Conservation (phyloP, 2,329 filamentous ascomycete genomes). For the Colletotrichum graminicola region DNA sequence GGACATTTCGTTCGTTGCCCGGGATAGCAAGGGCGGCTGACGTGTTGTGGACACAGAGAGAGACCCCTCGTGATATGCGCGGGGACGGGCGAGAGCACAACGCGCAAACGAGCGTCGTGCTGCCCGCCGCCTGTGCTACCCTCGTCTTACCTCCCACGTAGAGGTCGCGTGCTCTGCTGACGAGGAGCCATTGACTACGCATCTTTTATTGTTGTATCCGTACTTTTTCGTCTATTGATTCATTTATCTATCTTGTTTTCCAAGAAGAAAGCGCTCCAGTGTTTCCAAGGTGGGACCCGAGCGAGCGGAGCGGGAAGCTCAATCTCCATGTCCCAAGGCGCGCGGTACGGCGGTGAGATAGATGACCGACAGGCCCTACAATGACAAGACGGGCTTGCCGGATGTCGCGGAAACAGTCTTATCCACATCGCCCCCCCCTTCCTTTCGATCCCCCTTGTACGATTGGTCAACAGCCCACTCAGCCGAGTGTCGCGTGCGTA, state of each 20-base stretch:
- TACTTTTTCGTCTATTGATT: no score
- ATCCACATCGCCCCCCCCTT: conserved; percentile 22
- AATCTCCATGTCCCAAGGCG: neutral
- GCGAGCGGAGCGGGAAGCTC: conserved; percentile 14
- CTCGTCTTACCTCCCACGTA: neutral
- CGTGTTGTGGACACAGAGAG: conserved; percentile 21
- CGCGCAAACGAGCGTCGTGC: no score
- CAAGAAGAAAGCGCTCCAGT: neutral
- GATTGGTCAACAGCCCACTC: conserved; percentile 9
- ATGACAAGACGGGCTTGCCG: conserved; percentile 35
- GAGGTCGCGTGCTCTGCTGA: conserved; percentile 22
- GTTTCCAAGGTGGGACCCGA: neutral
- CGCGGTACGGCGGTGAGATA: no score
- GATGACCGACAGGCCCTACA: neutral
- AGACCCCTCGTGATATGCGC: conserved; percentile 13
- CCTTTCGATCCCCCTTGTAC: neutral
- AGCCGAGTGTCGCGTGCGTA: conserved; percentile 16
- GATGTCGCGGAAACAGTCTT: conserved; percentile 36
- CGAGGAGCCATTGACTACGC: neutral
- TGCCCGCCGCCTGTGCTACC: no score
- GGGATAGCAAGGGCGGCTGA: conserved; percentile 4
- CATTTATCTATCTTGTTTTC: neutral
- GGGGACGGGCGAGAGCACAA: no score
- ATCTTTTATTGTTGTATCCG: no score
- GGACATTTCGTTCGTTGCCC: no score